Percentiles rank a stretch among this genome's conserved stretches.
Evolutionary conservation across 805 yeast species (phyloP).

Genomic region (Starmerella apis): DNA sequence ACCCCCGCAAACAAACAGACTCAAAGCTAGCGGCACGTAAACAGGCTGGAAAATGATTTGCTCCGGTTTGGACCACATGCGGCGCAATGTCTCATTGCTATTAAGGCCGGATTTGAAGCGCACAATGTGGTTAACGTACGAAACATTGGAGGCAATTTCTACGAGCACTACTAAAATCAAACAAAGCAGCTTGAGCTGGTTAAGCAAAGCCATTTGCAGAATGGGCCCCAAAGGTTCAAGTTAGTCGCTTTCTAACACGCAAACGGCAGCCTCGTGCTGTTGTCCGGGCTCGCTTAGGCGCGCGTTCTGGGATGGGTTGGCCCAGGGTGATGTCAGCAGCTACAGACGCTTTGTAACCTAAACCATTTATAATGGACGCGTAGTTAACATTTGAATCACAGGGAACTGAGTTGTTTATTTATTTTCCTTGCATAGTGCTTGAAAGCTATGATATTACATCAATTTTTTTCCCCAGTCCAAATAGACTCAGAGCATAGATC

Average conservation of each 20-base stretch:
- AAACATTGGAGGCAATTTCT: constrained; percentile 21
- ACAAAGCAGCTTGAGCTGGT: constrained; percentile 21
- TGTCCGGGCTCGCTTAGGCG: not conserved
- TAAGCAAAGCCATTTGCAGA: constrained; percentile 10
- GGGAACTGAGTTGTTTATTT: too few species aligned
- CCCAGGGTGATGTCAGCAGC: not conserved
- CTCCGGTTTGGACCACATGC: constrained; percentile 27
- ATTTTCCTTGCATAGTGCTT: too few species aligned
- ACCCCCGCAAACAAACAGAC: constrained; percentile 20
- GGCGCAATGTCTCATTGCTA: constrained; percentile 24
- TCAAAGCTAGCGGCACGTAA: constrained; percentile 16
- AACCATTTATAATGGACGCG: too few species aligned
- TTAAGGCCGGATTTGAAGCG: constrained; percentile 25
- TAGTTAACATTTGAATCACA: too few species aligned
- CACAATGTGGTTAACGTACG: constrained; percentile 24
- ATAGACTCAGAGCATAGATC: too few species aligned
- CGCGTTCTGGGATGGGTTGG: not conserved
- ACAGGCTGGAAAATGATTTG: constrained; percentile 24
- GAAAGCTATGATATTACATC: too few species aligned
- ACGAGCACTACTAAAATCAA: constrained; percentile 20
- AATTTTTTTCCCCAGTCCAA: too few species aligned
- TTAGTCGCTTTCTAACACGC: not conserved
- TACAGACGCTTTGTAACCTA: not conserved
- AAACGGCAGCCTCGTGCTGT: not conserved
- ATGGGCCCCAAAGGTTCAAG: not conserved